Percentiles rank a stretch among this genome's conserved stretches.
phyloP scores from a whole-genome alignment of 2,329 filamentous ascomycete genomes.

The Blastomyces gilchristii region DNA sequence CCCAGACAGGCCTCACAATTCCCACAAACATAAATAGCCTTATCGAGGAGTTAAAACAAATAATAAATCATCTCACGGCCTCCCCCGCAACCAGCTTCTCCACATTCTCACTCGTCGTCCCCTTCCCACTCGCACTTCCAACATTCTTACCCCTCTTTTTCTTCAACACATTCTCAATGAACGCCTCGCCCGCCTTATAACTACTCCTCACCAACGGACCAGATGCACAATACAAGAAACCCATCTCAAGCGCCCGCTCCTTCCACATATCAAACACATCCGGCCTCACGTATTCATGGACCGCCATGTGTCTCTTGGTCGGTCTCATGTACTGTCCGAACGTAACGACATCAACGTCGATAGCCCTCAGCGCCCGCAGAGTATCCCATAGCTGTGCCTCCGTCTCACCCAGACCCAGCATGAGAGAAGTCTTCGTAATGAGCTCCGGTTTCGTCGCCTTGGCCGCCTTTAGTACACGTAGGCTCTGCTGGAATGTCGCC shows the following conservation, averaged over 20 bases:
- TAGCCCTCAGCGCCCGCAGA: conserved; percentile 65
- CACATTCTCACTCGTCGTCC: conserved; percentile 16
- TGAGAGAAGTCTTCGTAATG: conserved; percentile 98
- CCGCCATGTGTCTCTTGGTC: conserved; percentile 94
- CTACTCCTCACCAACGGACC: conserved; percentile 87
- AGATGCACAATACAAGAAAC: conserved; percentile 92
- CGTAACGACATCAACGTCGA: conserved; percentile 84
- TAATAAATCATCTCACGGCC: conserved; percentile 20
- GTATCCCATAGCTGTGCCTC: conserved; percentile 76
- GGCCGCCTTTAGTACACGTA: conserved; percentile 67
- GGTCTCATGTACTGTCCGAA: conserved; percentile 99
- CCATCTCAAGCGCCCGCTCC: conserved; percentile 80
- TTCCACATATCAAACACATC: conserved; percentile 87
- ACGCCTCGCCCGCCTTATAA: conserved; percentile 96
- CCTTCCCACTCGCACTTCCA: conserved; percentile 20
- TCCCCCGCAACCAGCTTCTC: conserved; percentile 18
- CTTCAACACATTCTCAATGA: conserved; percentile 95
- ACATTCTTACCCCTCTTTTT: conserved; percentile 48
- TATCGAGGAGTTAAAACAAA: background rate
- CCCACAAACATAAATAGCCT: background rate
- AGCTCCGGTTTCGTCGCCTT: conserved; percentile 67
- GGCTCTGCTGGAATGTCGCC: conserved; percentile 77
- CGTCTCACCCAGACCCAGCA: conserved; percentile 89
- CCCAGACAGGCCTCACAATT: background rate
- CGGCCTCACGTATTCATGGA: conserved; percentile 88